These are phyloP conservation scores for Caryocar brasiliense DNA, from an alignment of 441 rosid genomes.

Conservation along the genomic window DNA sequence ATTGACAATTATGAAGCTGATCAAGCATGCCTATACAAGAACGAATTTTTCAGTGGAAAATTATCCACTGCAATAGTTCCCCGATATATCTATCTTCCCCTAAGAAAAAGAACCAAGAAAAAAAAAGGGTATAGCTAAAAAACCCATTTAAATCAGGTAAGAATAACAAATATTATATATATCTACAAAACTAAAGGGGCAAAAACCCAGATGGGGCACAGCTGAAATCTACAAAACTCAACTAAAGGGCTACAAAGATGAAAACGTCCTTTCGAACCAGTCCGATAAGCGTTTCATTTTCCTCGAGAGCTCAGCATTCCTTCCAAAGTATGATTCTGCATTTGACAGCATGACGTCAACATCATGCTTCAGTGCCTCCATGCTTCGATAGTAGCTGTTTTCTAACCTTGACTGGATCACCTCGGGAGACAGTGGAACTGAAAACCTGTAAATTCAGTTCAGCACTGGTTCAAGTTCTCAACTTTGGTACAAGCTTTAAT, in stretches of 20 bases:
- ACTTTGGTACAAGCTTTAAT: too few species aligned
- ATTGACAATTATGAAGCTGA: constrained; percentile 4
- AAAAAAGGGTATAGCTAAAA: neutral
- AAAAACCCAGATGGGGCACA: neutral
- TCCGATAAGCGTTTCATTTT: constrained; percentile 58
- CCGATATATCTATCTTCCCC: constrained; percentile 5
- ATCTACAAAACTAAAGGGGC: constrained; percentile 16
- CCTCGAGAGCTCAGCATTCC: constrained; percentile 38
- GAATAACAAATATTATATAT: neutral
- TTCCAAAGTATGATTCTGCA: constrained; percentile 56
- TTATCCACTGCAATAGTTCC: constrained; percentile 22
- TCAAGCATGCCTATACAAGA: constrained; percentile 23
- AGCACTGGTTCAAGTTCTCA: neutral
- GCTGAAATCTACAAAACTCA: constrained; percentile 5
- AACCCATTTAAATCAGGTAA: neutral
- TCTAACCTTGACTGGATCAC: constrained; percentile 66
- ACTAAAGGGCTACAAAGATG: constrained; percentile 34
- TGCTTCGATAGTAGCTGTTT: constrained; percentile 69
- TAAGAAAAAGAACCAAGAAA: neutral
- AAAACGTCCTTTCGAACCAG: constrained; percentile 37
- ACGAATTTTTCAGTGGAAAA: constrained; percentile 18
- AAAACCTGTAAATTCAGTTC: too few species aligned
- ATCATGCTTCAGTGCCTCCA: constrained; percentile 76
- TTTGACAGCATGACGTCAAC: constrained; percentile 53
- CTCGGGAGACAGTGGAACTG: constrained; percentile 75